A percentile compares a stretch with the other conserved stretches of the same genome.
Evolutionary conservation across 371 early-diverging fungal species (phyloP).

Genomic region (Mucor ambiguus): DNA sequence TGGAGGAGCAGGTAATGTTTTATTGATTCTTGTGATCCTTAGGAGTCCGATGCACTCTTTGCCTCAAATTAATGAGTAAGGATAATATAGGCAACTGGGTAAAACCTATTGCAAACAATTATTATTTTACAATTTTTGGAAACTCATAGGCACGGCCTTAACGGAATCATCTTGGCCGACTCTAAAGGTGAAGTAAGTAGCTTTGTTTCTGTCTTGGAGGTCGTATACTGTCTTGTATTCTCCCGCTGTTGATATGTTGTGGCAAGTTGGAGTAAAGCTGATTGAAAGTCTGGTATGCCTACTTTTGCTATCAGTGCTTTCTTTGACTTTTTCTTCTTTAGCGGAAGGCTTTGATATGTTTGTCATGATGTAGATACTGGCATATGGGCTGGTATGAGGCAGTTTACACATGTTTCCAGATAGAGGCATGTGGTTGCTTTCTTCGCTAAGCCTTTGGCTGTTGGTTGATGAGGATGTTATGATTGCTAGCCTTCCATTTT

Average conservation of each 20-base stretch:
- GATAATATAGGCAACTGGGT: constrained; percentile 55
- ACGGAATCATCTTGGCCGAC: constrained; percentile 31
- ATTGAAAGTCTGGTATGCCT: constrained; percentile 2
- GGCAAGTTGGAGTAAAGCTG: background rate
- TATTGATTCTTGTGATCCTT: background rate
- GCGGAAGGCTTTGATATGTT: background rate
- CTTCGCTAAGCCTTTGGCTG: constrained; percentile 15
- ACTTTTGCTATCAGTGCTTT: constrained; percentile 13
- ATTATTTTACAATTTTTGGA: constrained; percentile 38
- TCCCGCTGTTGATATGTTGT: background rate
- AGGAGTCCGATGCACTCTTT: constrained; percentile 22
- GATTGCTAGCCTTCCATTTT: constrained; percentile 42
- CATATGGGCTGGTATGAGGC: background rate
- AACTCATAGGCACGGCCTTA: constrained; percentile 44
- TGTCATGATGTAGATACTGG: background rate
- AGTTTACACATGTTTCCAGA: background rate
- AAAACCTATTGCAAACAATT: constrained; percentile 41
- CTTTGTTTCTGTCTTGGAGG: background rate
- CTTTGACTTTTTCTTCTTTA: background rate
- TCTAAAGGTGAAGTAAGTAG: constrained; percentile 1
- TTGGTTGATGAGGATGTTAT: constrained; percentile 29
- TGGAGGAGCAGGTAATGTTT: background rate
- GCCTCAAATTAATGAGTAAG: constrained; percentile 58
- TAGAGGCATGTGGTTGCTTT: background rate
- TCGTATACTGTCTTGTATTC: background rate